Conservation (phyloP, 2,329 filamentous ascomycete genomes). For the Rutstroemia sp. region DNA sequence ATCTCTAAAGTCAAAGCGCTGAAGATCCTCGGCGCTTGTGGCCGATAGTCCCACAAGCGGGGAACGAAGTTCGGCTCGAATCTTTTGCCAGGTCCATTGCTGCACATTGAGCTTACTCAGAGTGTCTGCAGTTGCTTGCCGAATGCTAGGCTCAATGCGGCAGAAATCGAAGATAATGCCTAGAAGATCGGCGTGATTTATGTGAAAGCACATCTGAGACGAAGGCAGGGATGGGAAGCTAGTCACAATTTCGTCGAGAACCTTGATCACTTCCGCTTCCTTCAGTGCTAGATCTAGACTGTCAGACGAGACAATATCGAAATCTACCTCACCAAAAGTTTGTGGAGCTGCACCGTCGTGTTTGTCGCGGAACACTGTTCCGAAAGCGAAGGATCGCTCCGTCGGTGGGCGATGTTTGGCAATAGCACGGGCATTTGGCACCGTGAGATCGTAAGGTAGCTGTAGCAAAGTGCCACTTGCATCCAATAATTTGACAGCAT, state of each 20-base stretch:
- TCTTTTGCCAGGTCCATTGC: conserved; percentile 73
- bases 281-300: conserved; percentile 78
- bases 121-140: conserved; percentile 69
- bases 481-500: conserved; percentile 75
- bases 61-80: conserved; percentile 75
- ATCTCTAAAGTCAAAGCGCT: conserved; percentile 81
- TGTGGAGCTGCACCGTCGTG: conserved; percentile 73
- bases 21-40: conserved; percentile 83
- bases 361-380: conserved; percentile 76
- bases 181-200: conserved; percentile 83
- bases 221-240: conserved; percentile 69
- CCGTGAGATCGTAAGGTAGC: conserved; percentile 85
- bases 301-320: conserved; percentile 85
- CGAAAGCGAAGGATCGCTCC: conserved; percentile 79
- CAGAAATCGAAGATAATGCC: conserved; percentile 88
- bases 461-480: conserved; percentile 81
- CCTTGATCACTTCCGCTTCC: conserved; percentile 90
- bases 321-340: conserved; percentile 84
- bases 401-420: conserved; percentile 63
- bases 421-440: conserved; percentile 79
- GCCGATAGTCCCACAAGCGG: conserved; percentile 67
- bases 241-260: conserved; percentile 82
- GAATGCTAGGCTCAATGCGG: conserved; percentile 61
- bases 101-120: conserved; percentile 83
- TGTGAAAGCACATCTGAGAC: conserved; percentile 75